Evolutionary conservation across 208 protist genomes (phyloP).

Genomic region (Jaenimonas drosophilae): DNA sequence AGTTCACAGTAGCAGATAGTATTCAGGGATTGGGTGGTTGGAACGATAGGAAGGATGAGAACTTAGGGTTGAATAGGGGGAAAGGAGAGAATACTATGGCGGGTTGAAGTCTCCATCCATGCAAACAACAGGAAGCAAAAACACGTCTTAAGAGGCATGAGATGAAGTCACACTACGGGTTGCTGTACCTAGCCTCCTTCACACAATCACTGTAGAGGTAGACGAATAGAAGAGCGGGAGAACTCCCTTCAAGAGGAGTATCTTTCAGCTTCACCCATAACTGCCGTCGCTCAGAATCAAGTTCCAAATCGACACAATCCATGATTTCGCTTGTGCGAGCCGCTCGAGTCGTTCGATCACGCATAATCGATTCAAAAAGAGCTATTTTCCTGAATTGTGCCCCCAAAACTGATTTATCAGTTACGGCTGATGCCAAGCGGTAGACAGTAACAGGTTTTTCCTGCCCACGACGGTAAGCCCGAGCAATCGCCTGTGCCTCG

Average conservation of each 20-base stretch:
- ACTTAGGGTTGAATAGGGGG: no score
- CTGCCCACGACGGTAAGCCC: conserved; percentile 98
- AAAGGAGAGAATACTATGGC: no score
- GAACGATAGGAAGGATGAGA: no score
- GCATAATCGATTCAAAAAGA: conserved; percentile 72
- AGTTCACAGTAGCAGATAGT: no score
- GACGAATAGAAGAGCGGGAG: conserved; percentile 28
- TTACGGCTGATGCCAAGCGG: conserved; percentile 72
- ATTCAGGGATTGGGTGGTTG: no score
- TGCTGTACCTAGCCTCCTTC: conserved; percentile 4
- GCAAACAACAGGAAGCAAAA: conserved; percentile 1
- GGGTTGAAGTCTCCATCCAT: conserved; percentile 1
- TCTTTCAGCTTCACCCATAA: conserved; percentile 59
- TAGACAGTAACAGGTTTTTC: conserved; percentile 95
- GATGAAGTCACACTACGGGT: no score
- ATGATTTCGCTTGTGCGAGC: conserved; percentile 32
- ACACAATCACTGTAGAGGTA: conserved; percentile 51
- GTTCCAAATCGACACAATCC: conserved; percentile 47
- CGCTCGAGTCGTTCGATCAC: conserved; percentile 41
- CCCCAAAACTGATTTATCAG: conserved; percentile 42
- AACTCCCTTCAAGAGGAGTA: conserved; percentile 25
- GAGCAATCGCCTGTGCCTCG: conserved; percentile 93
- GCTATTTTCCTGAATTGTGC: conserved; percentile 69
- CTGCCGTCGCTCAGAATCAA: conserved; percentile 22
- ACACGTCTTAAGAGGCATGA: not conserved